A percentile compares a stretch with the other conserved stretches of the same genome.
Conservation (phyloP, 805 yeast genomes). For the Lachancea sp. region DNA sequence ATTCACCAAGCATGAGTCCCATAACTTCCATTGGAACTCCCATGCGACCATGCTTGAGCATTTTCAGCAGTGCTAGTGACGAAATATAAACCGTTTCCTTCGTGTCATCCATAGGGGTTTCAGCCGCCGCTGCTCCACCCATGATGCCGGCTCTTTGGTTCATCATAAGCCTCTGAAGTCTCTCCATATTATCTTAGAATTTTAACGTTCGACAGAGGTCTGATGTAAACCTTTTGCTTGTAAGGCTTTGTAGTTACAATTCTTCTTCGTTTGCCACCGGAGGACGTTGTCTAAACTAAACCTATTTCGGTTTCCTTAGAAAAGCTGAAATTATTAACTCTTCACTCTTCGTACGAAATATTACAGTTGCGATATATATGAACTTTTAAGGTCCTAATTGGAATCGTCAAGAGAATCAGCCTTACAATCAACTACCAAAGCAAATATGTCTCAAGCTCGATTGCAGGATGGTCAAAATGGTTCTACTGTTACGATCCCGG, state of each 20-base stretch:
- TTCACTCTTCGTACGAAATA: too few relatives aligned
- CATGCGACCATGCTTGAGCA: slow-evolving; percentile 96
- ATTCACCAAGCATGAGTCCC: slow-evolving; percentile 98
- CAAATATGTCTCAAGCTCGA: not conserved
- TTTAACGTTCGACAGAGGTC: too few relatives aligned
- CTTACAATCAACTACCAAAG: too few relatives aligned
- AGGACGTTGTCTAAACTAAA: too few relatives aligned
- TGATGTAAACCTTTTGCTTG: too few relatives aligned
- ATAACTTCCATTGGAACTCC: slow-evolving; percentile 85
- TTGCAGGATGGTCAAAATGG: not conserved
- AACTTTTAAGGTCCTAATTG: too few relatives aligned
- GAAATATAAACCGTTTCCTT: slow-evolving; percentile 96
- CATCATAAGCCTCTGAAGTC: slow-evolving; percentile 39
- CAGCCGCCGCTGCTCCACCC: slow-evolving; percentile 50
- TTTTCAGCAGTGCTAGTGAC: slow-evolving; percentile 86
- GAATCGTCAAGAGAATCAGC: too few relatives aligned
- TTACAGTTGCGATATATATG: too few relatives aligned
- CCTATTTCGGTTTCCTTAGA: too few relatives aligned
- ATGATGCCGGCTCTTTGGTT: slow-evolving; percentile 35
- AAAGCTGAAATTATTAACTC: too few relatives aligned
- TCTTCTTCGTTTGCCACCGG: too few relatives aligned
- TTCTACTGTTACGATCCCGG: slow-evolving; percentile 16
- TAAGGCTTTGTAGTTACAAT: too few relatives aligned
- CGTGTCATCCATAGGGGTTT: slow-evolving; percentile 83
- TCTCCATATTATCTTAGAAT: slow-evolving; percentile 29